phyloP scores from a whole-genome alignment of 2,329 filamentous ascomycete species.

The Penicillium sumatraense region DNA sequence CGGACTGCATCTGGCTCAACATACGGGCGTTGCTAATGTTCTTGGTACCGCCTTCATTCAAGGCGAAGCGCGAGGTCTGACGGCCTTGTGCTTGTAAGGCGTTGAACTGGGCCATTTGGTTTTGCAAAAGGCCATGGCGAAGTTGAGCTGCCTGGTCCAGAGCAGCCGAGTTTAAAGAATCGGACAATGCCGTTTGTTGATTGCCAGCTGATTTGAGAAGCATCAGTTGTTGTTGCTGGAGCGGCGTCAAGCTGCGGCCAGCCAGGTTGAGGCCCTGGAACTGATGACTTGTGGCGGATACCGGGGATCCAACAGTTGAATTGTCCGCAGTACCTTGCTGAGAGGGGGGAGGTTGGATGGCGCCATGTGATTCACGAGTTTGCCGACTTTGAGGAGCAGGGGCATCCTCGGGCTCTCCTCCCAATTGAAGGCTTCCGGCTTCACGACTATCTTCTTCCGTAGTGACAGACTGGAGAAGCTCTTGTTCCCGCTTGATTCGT shows the following conservation, averaged over 20 bases:
- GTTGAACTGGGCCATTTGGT: constrained; percentile 54
- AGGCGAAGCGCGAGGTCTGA: constrained; percentile 85
- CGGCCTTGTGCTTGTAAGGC: constrained; percentile 72
- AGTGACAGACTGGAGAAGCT: constrained; percentile 54
- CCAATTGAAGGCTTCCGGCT: constrained; percentile 84
- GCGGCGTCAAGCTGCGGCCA: constrained; percentile 75
- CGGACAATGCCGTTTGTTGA: constrained; percentile 62
- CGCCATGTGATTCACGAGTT: constrained; percentile 63
- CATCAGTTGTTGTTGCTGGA: constrained; percentile 75
- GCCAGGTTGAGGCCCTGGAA: constrained; percentile 65
- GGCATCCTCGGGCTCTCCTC: constrained; percentile 87
- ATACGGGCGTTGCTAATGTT: constrained; percentile 64
- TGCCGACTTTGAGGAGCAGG: constrained; percentile 56
- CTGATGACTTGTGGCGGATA: constrained; percentile 46
- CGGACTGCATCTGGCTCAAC: constrained; percentile 53
- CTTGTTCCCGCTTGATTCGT: constrained; percentile 58
- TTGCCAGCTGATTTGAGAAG: constrained; percentile 64
- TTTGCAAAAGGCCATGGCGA: constrained; percentile 51
- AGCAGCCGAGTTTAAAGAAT: constrained; percentile 41
- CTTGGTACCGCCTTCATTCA: constrained; percentile 68
- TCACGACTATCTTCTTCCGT: constrained; percentile 76
- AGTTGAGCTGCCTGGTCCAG: constrained; percentile 50
- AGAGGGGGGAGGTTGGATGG: constrained; percentile 73
- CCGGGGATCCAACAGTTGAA: constrained; percentile 47
- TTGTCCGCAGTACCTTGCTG: constrained; percentile 62